Conservation (phyloP, 2,329 filamentous ascomycete genomes). For the Akanthomyces uredinophilus region DNA sequence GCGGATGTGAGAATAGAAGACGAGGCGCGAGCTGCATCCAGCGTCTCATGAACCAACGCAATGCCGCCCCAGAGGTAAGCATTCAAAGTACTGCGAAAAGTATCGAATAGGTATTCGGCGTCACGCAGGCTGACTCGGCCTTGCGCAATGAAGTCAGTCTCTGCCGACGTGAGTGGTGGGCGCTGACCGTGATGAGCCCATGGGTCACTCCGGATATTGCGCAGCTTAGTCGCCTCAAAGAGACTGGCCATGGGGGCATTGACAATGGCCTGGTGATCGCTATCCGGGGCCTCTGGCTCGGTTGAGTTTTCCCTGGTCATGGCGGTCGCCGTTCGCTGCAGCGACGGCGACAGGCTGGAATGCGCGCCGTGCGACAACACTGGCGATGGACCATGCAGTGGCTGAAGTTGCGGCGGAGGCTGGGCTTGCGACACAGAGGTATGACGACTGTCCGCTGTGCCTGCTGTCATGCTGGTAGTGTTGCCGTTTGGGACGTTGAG, state of each 20-base stretch:
- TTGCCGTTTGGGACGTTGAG: slow-evolving; percentile 18
- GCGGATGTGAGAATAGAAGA: slow-evolving; percentile 27
- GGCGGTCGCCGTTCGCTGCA: slow-evolving; percentile 21
- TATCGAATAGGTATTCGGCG: slow-evolving; percentile 25
- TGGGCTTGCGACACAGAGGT: slow-evolving; percentile 1
- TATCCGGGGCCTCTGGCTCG: slow-evolving; percentile 20
- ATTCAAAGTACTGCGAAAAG: slow-evolving; percentile 26
- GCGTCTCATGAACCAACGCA: slow-evolving; percentile 25
- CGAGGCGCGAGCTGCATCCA: slow-evolving; percentile 25
- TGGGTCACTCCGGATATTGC: slow-evolving; percentile 29
- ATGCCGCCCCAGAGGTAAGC: slow-evolving; percentile 30
- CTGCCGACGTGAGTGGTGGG: slow-evolving; percentile 13
- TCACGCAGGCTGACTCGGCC: slow-evolving; percentile 24
- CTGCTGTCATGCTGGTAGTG: background rate
- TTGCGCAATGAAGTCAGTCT: slow-evolving; percentile 27
- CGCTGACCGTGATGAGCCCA: slow-evolving; percentile 16
- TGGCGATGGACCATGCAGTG: background rate
- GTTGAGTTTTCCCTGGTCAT: slow-evolving; percentile 31
- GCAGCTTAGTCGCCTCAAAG: slow-evolving; percentile 28
- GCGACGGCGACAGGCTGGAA: slow-evolving; percentile 17
- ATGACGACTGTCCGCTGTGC: background rate
- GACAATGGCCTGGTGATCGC: slow-evolving; percentile 25
- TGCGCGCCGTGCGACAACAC: background rate
- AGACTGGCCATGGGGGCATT: slow-evolving; percentile 29
- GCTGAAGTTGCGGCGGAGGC: background rate